Evolutionary conservation across 257 asterid genomes (phyloP).

Genomic region (Nicotiana otophora): DNA sequence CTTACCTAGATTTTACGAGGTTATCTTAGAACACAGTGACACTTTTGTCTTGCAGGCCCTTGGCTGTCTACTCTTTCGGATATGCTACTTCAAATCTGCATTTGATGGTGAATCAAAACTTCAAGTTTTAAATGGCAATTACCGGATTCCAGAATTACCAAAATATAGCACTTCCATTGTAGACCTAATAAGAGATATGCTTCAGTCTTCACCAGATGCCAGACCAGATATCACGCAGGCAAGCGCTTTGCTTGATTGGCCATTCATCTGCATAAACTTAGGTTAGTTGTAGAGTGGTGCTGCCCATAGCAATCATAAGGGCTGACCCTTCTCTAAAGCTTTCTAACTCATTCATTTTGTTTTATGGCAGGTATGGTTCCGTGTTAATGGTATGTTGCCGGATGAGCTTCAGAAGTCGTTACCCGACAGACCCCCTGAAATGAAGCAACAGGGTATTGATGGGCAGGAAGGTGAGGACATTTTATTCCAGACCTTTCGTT

Average conservation of each 20-base stretch:
- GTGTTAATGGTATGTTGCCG: constrained; percentile 78
- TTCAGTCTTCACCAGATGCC: constrained; percentile 78
- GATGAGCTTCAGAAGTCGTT: constrained; percentile 71
- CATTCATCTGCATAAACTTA: constrained; percentile 78
- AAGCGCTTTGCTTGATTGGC: constrained; percentile 91
- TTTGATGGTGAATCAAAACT: constrained; percentile 99
- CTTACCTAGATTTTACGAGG: not conserved
- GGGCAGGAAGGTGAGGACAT: constrained; percentile 46
- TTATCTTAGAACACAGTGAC: not conserved
- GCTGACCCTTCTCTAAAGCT: constrained; percentile 35
- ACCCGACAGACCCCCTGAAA: constrained; percentile 78
- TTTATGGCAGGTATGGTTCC: constrained; percentile 85
- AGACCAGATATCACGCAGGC: constrained; percentile 99
- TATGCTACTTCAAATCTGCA: constrained; percentile 88
- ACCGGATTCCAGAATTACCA: constrained; percentile 88
- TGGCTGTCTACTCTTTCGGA: constrained; percentile 93
- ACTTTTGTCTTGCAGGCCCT: constrained; percentile 57
- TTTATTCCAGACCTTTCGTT: not conserved
- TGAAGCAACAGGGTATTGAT: constrained; percentile 50
- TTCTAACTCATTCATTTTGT: constrained; percentile 22
- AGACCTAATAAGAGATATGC: constrained; percentile 76
- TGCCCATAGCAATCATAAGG: constrained; percentile 53
- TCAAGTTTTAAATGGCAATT: constrained; percentile 89
- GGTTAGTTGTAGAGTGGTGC: constrained; percentile 73
- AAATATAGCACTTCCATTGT: constrained; percentile 65